A percentile compares a stretch with the other conserved stretches of the same genome.
phyloP scores from a whole-genome alignment of 805 yeast species.

The Wickerhamiella brachini region DNA sequence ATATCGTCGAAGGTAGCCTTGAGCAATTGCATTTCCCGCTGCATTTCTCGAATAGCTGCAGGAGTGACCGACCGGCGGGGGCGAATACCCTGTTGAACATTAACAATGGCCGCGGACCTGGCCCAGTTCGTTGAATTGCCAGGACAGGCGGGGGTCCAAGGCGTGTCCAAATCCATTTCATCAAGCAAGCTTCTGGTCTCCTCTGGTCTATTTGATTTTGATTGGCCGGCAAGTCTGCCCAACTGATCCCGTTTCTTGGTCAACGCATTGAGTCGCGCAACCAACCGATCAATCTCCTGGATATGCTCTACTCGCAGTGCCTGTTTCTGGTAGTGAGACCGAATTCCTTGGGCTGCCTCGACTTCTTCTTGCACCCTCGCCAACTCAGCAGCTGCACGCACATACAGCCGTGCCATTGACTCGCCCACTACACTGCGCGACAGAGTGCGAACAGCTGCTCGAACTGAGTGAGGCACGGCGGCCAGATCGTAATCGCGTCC shows the following conservation, averaged over 20 bases:
- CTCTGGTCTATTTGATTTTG: no score
- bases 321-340: background rate
- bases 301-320: background rate
- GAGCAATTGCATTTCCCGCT: background rate
- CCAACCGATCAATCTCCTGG: background rate
- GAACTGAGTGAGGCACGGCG: background rate
- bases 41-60: background rate
- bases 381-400: background rate
- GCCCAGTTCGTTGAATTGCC: background rate
- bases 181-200: background rate
- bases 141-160: background rate
- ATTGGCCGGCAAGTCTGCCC: no score
- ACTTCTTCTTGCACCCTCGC: background rate
- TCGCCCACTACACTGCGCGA: background rate
- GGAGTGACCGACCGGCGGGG: background rate
- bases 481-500: background rate
- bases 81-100: background rate
- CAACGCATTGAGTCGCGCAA: background rate
- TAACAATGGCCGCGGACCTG: background rate
- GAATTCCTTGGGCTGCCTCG: background rate
- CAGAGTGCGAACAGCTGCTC: background rate
- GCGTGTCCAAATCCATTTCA: background rate
- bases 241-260: background rate
- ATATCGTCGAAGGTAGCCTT: background rate
- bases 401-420: background rate